Evolutionary conservation across 805 yeast genomes (phyloP).

Genomic region (Kuraishia piskuri): DNA sequence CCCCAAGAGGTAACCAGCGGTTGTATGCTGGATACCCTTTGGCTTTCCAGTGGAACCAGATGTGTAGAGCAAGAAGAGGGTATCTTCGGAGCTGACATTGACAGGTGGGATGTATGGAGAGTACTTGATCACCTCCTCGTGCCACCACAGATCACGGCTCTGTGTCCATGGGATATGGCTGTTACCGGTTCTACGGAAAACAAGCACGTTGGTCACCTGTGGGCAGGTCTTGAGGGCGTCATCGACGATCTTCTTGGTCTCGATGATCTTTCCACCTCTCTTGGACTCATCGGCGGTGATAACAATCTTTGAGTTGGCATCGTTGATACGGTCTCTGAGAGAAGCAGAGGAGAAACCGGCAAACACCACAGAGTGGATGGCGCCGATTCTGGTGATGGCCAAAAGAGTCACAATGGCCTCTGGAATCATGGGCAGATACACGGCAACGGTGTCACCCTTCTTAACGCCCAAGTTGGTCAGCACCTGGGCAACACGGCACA

Average conservation of each 20-base stretch:
- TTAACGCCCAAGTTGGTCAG: conserved; percentile 56
- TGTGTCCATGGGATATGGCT: conserved; percentile 37
- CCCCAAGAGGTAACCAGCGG: conserved; percentile 72
- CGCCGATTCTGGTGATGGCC: conserved; percentile 77
- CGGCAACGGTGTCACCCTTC: conserved; percentile 83
- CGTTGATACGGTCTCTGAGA: conserved; percentile 60
- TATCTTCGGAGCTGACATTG: conserved; percentile 73
- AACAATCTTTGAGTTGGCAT: conserved; percentile 63
- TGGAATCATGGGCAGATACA: conserved; percentile 81
- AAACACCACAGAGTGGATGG: conserved; percentile 76
- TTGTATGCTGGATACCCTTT: conserved; percentile 76
- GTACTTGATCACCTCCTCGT: conserved; percentile 57
- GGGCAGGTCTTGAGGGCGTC: conserved; percentile 67
- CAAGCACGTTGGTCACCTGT: conserved; percentile 59
- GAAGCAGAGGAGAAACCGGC: conserved; percentile 79
- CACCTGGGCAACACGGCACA: conserved; percentile 64
- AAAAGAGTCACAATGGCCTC: conserved; percentile 68
- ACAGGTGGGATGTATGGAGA: conserved; percentile 66
- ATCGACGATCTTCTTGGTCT: conserved; percentile 76
- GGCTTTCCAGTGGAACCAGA: conserved; percentile 89
- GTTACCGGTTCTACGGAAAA: conserved; percentile 66
- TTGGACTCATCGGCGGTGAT: conserved; percentile 77
- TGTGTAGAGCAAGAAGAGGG: conserved; percentile 72
- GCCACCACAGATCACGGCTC: conserved; percentile 73
- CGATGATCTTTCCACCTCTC: conserved; percentile 76